These are phyloP conservation scores for Elongisporangium anandrum DNA, from an alignment of 352 stramenopile species.

Conservation along the genomic window DNA sequence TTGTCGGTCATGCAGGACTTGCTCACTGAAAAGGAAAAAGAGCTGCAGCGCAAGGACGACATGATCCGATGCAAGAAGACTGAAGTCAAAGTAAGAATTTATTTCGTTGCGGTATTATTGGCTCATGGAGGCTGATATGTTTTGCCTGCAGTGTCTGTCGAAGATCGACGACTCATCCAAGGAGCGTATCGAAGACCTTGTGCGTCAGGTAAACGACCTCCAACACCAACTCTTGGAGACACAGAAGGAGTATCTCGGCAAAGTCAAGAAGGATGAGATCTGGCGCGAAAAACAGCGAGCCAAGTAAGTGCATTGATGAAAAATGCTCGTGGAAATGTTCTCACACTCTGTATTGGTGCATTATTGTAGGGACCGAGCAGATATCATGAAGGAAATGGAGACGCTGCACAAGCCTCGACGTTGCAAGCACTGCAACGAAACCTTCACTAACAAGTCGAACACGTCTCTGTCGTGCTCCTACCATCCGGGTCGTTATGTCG, in stretches of 20 bases:
- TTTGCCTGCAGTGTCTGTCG: slow-evolving; percentile 29
- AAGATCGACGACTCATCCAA: slow-evolving; percentile 76
- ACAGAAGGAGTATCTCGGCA: slow-evolving; percentile 76
- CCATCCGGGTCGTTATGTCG: slow-evolving; percentile 70
- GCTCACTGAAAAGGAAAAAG: slow-evolving; percentile 50
- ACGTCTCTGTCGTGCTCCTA: slow-evolving; percentile 77
- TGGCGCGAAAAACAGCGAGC: slow-evolving; percentile 61
- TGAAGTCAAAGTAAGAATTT: slow-evolving; percentile 45
- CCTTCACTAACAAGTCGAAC: slow-evolving; percentile 80
- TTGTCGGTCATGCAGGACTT: slow-evolving; percentile 45
- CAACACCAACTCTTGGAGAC: slow-evolving; percentile 74
- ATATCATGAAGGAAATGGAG: slow-evolving; percentile 74
- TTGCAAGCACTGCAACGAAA: slow-evolving; percentile 82
- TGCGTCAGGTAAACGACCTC: slow-evolving; percentile 61
- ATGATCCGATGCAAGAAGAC: slow-evolving; percentile 72
- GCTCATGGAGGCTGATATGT: not conserved
- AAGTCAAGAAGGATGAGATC: slow-evolving; percentile 73
- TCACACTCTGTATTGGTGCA: not conserved
- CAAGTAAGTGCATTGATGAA: slow-evolving; percentile 16
- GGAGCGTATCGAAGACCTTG: slow-evolving; percentile 73
- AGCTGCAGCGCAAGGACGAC: slow-evolving; percentile 58
- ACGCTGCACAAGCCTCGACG: slow-evolving; percentile 63
- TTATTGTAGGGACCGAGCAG: slow-evolving; percentile 39
- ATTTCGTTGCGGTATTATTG: not conserved
- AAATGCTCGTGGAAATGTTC: not conserved